Conservation (phyloP, 768 basidiomycete species). For the Leccinum boreale region DNA sequence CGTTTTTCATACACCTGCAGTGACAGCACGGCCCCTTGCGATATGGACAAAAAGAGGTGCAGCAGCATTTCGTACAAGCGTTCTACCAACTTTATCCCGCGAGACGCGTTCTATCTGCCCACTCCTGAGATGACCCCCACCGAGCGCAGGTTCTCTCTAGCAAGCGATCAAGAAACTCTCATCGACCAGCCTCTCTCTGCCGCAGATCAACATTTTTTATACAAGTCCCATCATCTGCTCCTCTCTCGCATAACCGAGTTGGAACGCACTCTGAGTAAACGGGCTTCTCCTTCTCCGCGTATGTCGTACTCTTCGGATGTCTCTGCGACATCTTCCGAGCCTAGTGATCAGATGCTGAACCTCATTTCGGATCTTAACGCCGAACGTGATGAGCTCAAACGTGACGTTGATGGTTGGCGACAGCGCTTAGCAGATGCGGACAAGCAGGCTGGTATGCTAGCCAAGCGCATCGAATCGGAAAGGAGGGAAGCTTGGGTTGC, state of each 20-base stretch:
- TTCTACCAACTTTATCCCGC: slow-evolving; percentile 35
- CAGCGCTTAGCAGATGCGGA: slow-evolving; percentile 74
- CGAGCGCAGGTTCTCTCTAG: slow-evolving; percentile 40
- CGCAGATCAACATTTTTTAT: slow-evolving; percentile 82
- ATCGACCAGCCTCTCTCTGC: slow-evolving; percentile 54
- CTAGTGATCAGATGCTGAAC: slow-evolving; percentile 75
- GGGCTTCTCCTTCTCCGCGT: slow-evolving; percentile 44
- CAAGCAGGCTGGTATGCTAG: slow-evolving; percentile 60
- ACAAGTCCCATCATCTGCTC: slow-evolving; percentile 80
- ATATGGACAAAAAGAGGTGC: slow-evolving; percentile 40
- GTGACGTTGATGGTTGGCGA: slow-evolving; percentile 87
- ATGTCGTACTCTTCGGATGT: slow-evolving; percentile 49
- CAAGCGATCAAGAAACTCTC: slow-evolving; percentile 17
- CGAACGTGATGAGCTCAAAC: slow-evolving; percentile 85
- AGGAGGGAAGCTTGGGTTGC: slow-evolving; percentile 81
- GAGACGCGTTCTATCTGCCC: slow-evolving; percentile 49
- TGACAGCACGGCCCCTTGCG: slow-evolving; percentile 23
- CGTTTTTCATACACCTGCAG: slow-evolving; percentile 26
- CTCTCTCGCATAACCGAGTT: slow-evolving; percentile 79
- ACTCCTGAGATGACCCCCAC: slow-evolving; percentile 77
- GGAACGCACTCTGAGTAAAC: slow-evolving; percentile 58
- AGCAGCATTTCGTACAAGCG: slow-evolving; percentile 78
- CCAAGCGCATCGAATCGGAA: slow-evolving; percentile 71
- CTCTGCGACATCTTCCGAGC: slow-evolving; percentile 40
- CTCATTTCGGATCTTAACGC: slow-evolving; percentile 76